A percentile compares a stretch with the other conserved stretches of the same genome.
These are phyloP conservation scores for Bryum argenteum DNA, from an alignment of 225 moss, liverwort and hornwort species.

Conservation along the genomic window DNA sequence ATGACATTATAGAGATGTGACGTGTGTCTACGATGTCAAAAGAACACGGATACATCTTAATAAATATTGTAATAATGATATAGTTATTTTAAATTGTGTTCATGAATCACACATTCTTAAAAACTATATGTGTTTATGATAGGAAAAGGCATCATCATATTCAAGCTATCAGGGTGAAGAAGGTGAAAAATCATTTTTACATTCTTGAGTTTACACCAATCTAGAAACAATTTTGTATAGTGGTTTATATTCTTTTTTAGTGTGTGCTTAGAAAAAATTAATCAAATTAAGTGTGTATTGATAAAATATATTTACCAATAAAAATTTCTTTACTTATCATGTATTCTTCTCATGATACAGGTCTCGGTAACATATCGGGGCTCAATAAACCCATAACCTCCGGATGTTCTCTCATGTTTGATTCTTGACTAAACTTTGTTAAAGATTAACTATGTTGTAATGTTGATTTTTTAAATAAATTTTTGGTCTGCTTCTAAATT, in stretches of 20 bases:
- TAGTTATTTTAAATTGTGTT: neutral
- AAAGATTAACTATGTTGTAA: too few species aligned
- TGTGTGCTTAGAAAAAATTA: too few species aligned
- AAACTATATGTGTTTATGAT: neutral
- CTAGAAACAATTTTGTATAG: too few species aligned
- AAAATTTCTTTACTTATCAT: neutral
- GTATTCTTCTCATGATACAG: slow-evolving; percentile 11
- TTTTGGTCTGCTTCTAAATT: too few species aligned
- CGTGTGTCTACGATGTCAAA: too few species aligned
- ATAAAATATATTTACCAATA: too few species aligned
- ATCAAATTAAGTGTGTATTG: too few species aligned
- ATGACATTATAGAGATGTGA: too few species aligned
- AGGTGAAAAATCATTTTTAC: slow-evolving; percentile 31
- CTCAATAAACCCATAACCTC: slow-evolving; percentile 64
- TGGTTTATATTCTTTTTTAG: too few species aligned
- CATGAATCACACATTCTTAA: neutral
- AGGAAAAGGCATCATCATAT: slow-evolving; percentile 60
- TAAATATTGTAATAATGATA: neutral
- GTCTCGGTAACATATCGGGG: slow-evolving; percentile 50
- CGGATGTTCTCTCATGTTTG: slow-evolving; percentile 65
- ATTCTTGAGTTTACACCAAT: too few species aligned
- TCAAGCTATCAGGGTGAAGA: slow-evolving; percentile 44
- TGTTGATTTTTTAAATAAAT: too few species aligned
- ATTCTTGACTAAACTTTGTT: neutral
- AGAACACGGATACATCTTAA: neutral